Evolutionary conservation across 2,329 filamentous ascomycete species (phyloP).

Genomic region (Claviceps lovelessii): DNA sequence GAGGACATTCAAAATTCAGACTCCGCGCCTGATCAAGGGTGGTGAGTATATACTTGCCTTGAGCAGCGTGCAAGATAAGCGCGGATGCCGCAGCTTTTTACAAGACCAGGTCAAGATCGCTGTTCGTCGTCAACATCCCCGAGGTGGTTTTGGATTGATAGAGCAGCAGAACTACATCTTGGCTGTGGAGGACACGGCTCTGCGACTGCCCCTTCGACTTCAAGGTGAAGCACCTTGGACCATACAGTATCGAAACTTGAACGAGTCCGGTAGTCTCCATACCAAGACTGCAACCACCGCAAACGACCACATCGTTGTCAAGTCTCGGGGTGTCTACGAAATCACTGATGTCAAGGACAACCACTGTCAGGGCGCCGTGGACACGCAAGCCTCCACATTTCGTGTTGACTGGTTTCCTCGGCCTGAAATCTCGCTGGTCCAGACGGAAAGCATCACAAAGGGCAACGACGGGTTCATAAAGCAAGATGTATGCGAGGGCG

Average conservation of each 20-base stretch:
- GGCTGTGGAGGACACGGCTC: constrained; percentile 59
- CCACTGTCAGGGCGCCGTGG: constrained; percentile 69
- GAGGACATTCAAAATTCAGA: constrained; percentile 56
- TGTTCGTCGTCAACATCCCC: constrained; percentile 77
- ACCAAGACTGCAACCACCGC: constrained; percentile 34
- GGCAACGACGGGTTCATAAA: constrained; percentile 49
- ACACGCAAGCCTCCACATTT: constrained; percentile 59
- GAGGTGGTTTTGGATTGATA: constrained; percentile 70
- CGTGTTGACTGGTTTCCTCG: constrained; percentile 74
- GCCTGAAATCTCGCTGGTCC: constrained; percentile 54
- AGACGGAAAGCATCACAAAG: constrained; percentile 44
- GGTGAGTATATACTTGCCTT: constrained; percentile 83
- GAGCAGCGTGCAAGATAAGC: constrained; percentile 72
- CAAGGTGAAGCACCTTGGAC: constrained; percentile 78
- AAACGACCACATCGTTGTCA: constrained; percentile 58
- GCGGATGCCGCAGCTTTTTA: constrained; percentile 72
- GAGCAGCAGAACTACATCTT: constrained; percentile 64
- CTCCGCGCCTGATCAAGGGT: constrained; percentile 58
- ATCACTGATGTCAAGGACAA: constrained; percentile 64
- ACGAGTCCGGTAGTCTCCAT: constrained; percentile 33
- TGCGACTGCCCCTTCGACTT: constrained; percentile 68
- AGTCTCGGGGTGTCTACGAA: constrained; percentile 60
- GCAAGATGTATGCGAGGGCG: constrained; percentile 80
- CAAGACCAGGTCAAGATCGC: constrained; percentile 75
- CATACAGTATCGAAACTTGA: constrained; percentile 57